These are phyloP conservation scores for Calonectria multiphialidica DNA, from an alignment of 2,329 filamentous ascomycete species.

Conservation along the genomic window DNA sequence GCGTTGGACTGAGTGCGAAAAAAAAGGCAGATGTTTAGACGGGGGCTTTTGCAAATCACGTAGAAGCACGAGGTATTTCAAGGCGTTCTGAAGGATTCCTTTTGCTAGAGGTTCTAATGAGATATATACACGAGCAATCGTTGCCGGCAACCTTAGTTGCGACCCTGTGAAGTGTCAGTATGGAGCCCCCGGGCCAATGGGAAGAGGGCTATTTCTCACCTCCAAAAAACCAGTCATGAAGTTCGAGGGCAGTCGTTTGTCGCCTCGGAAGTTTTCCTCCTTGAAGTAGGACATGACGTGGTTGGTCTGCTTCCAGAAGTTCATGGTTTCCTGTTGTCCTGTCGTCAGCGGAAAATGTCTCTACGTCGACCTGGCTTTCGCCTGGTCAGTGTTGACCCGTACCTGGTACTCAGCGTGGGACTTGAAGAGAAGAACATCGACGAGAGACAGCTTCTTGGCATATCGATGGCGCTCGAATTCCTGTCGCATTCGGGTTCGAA, in stretches of 20 bases:
- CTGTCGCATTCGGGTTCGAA: constrained; percentile 94
- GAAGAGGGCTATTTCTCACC: constrained; percentile 65
- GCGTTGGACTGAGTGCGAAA: neutral
- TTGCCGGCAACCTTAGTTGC: constrained; percentile 61
- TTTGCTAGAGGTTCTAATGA: constrained; percentile 44
- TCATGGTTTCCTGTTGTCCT: constrained; percentile 86
- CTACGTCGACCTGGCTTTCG: constrained; percentile 73
- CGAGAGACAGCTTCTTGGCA: constrained; percentile 87
- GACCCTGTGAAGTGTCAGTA: constrained; percentile 57
- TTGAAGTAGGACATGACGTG: constrained; percentile 98
- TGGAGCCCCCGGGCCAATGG: neutral
- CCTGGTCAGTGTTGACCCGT: constrained; percentile 37
- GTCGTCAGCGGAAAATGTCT: constrained; percentile 24
- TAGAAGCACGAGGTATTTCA: constrained; percentile 40
- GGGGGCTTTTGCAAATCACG: constrained; percentile 33
- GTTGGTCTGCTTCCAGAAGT: constrained; percentile 98
- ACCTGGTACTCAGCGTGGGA: constrained; percentile 97
- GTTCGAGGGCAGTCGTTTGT: constrained; percentile 83
- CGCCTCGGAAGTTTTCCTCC: constrained; percentile 81
- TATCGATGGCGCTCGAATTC: constrained; percentile 97
- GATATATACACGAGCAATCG: constrained; percentile 51
- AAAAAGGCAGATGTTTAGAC: constrained; percentile 13
- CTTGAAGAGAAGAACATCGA: constrained; percentile 91
- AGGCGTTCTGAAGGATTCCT: constrained; percentile 49
- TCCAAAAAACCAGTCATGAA: constrained; percentile 97